Evolutionary conservation across 2,329 filamentous ascomycete genomes (phyloP), one percentile per base, ranked within the genome.

Genomic region (Arachnomyces sp.): DNA sequence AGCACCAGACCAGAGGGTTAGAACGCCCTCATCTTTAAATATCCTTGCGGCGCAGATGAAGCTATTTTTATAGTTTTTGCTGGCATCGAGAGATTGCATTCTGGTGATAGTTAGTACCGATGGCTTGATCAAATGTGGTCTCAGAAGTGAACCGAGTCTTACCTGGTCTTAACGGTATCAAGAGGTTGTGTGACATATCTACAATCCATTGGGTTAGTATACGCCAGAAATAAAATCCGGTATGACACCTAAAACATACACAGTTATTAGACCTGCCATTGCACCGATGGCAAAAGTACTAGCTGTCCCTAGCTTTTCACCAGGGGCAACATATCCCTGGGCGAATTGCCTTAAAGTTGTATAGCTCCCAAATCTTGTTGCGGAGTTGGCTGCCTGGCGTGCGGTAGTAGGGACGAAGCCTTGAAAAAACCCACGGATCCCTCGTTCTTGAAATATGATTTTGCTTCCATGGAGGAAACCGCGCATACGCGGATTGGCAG

Each of bases 11-110:
- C 92, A 98, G 50, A 96, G 85, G 1, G 89, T 95, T 31, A 90
- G 61, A 9, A 96, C 41, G 2, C 92, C 90, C 66, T 98, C 92
- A 39, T 95, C 80, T 65, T 80, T 85, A 62, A 92, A 84, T 50
- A 98, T 94, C 55, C 82, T 74, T 8, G 76, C 73, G 0, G 84
- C 89, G 62, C 92, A 98, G 35, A 80, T 76, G 50, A 94, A 75
- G 53, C 83, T 92, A 66, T 94, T 95, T 59, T 84, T 88, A 59
- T 98, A 98, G 45, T 82, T 67, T 32, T 67, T 71, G 46, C 76
- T 77, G 28, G 90, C 86, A 62, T 95, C 87, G 45, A 95, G 82
- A 51, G 87, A 94, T 75, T 98, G 92, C 92, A 98, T 98, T 46
- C 87, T 74, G 44, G 37, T 7, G 36, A 25, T 4, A 33, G 38